phyloP scores from a whole-genome alignment of 345 rosid genomes.

The Excoecaria cochinchinensis region DNA sequence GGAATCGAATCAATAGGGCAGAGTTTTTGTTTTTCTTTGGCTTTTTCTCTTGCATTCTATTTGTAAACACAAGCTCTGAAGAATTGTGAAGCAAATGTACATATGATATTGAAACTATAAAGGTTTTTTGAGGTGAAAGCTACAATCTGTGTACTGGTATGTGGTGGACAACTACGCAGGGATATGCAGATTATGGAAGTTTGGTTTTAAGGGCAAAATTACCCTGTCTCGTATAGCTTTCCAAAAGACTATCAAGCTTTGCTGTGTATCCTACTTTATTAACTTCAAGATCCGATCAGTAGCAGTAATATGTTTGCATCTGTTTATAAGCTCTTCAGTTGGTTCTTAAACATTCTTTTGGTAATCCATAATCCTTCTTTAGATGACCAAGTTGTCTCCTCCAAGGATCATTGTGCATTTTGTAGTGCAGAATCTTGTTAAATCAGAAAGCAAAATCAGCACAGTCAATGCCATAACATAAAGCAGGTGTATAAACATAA shows the following conservation, averaged over 20 bases:
- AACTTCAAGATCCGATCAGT: background rate
- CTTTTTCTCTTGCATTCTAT: background rate
- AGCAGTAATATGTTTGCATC: background rate
- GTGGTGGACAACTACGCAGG: background rate
- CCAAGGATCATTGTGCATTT: conserved; percentile 92
- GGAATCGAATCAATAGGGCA: too few relatives aligned
- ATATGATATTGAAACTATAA: background rate
- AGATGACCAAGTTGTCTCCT: conserved; percentile 43
- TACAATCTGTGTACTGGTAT: background rate
- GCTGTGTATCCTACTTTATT: background rate
- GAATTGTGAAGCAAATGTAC: background rate
- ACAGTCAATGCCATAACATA: background rate
- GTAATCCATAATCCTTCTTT: conserved; percentile 63
- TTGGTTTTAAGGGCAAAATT: background rate
- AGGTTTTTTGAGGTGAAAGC: background rate
- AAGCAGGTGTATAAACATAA: background rate
- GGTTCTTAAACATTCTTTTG: conserved; percentile 57
- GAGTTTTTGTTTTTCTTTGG: too few relatives aligned
- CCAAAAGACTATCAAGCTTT: background rate
- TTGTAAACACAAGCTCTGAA: background rate
- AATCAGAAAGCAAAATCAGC: background rate
- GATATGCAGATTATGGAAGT: background rate
- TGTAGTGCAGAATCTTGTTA: conserved; percentile 61
- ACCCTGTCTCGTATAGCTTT: background rate
- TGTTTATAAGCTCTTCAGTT: background rate